phyloP scores from a whole-genome alignment of 2,329 filamentous ascomycete genomes.

The Fonsecaea multimorphosa region DNA sequence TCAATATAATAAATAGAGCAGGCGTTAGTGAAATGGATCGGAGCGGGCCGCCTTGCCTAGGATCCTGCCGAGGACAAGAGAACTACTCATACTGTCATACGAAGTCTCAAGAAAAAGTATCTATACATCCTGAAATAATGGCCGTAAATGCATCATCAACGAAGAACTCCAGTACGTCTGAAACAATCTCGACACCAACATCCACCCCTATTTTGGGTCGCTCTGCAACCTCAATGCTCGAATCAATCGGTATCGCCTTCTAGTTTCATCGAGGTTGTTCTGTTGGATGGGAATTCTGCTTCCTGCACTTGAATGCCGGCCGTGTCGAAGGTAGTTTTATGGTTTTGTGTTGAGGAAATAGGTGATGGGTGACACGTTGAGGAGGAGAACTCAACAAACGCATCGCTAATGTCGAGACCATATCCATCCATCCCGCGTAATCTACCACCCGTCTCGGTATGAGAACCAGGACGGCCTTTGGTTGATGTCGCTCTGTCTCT shows the following conservation, averaged over 20 bases:
- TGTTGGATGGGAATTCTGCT: background rate
- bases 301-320: background rate
- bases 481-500: background rate
- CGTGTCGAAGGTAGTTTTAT: background rate
- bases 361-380: background rate
- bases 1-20: too few relatives aligned
- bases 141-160: background rate
- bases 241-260: slow-evolving; percentile 10
- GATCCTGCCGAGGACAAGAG: too few relatives aligned
- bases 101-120: too few relatives aligned
- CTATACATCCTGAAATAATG: too few relatives aligned
- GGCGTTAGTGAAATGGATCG: too few relatives aligned
- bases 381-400: background rate
- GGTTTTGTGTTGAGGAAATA: background rate
- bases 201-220: background rate
- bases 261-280: slow-evolving; percentile 1
- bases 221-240: background rate
- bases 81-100: too few relatives aligned
- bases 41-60: too few relatives aligned
- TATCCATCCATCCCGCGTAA: background rate
- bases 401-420: background rate
- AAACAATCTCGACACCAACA: background rate
- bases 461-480: background rate
- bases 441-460: slow-evolving; percentile 19
- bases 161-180: background rate